These are phyloP conservation scores for Medicago truncatula DNA, from an alignment of 306 rosid species.

Conservation along the genomic window DNA sequence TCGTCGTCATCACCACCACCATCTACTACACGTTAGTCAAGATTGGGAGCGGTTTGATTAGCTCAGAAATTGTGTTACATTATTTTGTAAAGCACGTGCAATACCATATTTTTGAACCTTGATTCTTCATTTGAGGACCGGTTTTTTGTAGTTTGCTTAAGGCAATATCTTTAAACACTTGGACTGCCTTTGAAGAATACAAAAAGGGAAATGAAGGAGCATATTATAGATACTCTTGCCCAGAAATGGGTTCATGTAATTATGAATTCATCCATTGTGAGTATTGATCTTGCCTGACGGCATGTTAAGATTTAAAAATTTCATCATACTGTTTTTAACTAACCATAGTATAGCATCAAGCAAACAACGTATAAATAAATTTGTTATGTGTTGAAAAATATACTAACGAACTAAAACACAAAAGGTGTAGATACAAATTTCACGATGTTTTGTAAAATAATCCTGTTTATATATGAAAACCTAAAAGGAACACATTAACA, in stretches of 20 bases:
- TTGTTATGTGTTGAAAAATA: neutral
- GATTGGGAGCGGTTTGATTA: constrained; percentile 62
- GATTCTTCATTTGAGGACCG: constrained; percentile 35
- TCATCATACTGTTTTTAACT: neutral
- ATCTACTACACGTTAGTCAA: constrained; percentile 50
- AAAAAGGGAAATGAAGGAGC: neutral
- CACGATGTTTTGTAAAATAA: neutral
- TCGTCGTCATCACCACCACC: constrained; percentile 64
- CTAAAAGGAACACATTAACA: no score
- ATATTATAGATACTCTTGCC: constrained; percentile 1
- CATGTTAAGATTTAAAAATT: neutral
- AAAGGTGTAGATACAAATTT: neutral
- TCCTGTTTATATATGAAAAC: neutral
- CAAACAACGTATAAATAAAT: neutral
- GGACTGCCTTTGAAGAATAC: constrained; percentile 17
- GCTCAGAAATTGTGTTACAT: constrained; percentile 31
- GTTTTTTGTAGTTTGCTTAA: constrained; percentile 25
- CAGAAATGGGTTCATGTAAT: constrained; percentile 11
- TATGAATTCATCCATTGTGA: neutral
- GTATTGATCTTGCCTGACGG: constrained; percentile 2
- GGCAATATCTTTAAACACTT: constrained; percentile 22
- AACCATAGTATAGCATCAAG: neutral
- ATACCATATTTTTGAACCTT: constrained; percentile 33
- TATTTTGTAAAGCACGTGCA: constrained; percentile 34
- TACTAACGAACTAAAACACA: neutral